Base-by-base conservation (phyloP, 768 basidiomycete species). In the Psilocybe tampanensis region DNA sequence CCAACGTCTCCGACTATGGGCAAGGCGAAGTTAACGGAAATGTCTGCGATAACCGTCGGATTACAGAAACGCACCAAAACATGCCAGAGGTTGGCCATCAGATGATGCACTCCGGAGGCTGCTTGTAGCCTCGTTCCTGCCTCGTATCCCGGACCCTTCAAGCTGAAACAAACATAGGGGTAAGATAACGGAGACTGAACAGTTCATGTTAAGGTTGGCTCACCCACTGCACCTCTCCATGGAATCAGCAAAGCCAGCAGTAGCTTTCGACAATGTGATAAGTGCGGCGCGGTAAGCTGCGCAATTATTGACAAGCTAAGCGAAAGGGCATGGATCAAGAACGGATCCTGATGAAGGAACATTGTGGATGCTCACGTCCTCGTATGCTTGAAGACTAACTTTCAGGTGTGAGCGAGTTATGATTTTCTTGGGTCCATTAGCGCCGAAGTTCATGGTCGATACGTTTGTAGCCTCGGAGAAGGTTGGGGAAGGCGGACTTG, bases 31-130 rank as follows among this genome's bases (percentile, higher is more conserved):
- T 52, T 55, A 52, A 60, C 59, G 21, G 44, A 43, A 43, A 21
- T 13, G 21, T 34, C 56, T 8, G 18, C 34, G 24, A 39, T 53
- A 17, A 34, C 34, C 55, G 51, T 33, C 11, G 39, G 52, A 43
- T 44, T 53, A 55, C 8, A 44, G 42, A 44, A 29, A 79, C 86
- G 58, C 59, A 94, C 93, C 68, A 98, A 76, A 55, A 98, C 86
- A 70, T 94, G 92, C 83, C 92, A 94, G 62, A 95, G 92, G 69
- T 95, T 96, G 48, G 89, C 87, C 63, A 96, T 88, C 61, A 98
- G 82, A 70, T 95, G 91, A 70, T 96, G 93, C 43, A 98, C 74
- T 4, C 95, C 95, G 18, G 90, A 87, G 23, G 91, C 86, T 24
- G 92, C 94, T 66, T 94, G 91, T 44, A 96, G 75, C 57, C 91